phyloP scores from a whole-genome alignment of 768 basidiomycete species.

The Pisolithus tinctorius region DNA sequence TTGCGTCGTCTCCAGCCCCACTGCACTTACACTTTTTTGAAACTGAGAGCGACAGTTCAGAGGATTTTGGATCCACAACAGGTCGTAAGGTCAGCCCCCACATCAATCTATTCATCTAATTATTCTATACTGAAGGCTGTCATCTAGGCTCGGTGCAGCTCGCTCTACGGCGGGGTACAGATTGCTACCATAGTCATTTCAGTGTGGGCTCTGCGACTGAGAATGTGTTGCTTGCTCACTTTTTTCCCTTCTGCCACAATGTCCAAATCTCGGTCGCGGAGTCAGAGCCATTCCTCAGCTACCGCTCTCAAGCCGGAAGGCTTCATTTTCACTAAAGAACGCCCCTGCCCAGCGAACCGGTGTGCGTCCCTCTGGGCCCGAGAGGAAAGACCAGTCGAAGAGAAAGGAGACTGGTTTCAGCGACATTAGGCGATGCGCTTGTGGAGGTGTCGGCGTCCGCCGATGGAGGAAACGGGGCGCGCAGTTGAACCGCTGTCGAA shows the following conservation, averaged over 20 bases:
- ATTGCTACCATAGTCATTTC: constrained; percentile 14
- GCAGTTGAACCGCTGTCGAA: constrained; percentile 75
- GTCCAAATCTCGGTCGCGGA: too few relatives aligned
- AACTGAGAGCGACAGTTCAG: constrained; percentile 9
- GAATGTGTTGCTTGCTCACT: constrained; percentile 7
- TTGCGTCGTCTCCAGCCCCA: constrained; percentile 26
- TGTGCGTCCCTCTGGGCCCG: constrained; percentile 43
- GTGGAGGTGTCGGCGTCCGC: constrained; percentile 11
- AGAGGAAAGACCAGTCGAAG: constrained; percentile 68
- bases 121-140: constrained; percentile 9
- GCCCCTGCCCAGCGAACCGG: constrained; percentile 50
- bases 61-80: neutral
- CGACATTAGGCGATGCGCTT: constrained; percentile 4
- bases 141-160: constrained; percentile 7
- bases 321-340: constrained; percentile 12
- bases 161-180: constrained; percentile 13
- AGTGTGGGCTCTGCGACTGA: constrained; percentile 14
- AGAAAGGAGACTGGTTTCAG: constrained; percentile 50
- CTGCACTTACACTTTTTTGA: constrained; percentile 52
- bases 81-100: neutral
- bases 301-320: constrained; percentile 3
- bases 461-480: constrained; percentile 68
- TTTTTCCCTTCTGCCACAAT: too few relatives aligned
- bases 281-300: too few relatives aligned
- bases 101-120: neutral